phyloP scores from a whole-genome alignment of 495 filamentous ascomycete genomes.

The Podospora pseudoanserina region DNA sequence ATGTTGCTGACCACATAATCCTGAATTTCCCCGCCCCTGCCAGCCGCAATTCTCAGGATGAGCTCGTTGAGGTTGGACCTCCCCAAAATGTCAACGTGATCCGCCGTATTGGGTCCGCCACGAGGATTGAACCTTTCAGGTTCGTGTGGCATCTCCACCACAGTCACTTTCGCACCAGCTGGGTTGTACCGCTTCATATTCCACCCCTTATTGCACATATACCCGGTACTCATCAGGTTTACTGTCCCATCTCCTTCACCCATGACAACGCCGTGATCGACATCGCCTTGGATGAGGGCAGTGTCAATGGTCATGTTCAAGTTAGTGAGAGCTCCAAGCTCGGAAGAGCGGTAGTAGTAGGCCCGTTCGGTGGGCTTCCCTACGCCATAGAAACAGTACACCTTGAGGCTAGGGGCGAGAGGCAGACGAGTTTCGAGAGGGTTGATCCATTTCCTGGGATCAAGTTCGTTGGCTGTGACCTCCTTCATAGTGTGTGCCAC shows the following conservation, averaged over 20 bases:
- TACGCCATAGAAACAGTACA: slow-evolving; percentile 96
- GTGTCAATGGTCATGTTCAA: slow-evolving; percentile 93
- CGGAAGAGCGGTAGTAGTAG: slow-evolving; percentile 83
- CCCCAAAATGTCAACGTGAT: slow-evolving; percentile 96
- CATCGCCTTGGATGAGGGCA: slow-evolving; percentile 56
- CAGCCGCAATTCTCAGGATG: slow-evolving; percentile 84
- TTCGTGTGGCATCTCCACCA: slow-evolving; percentile 94
- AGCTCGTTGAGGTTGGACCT: slow-evolving; percentile 85
- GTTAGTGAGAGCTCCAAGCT: slow-evolving; percentile 55
- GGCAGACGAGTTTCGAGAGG: slow-evolving; percentile 88
- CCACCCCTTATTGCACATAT: slow-evolving; percentile 97
- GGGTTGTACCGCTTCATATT: slow-evolving; percentile 91
- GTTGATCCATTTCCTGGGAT: slow-evolving; percentile 88
- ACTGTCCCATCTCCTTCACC: slow-evolving; percentile 97
- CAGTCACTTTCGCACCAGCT: slow-evolving; percentile 71
- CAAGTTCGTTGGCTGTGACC: slow-evolving; percentile 81
- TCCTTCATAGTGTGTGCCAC: slow-evolving; percentile 76
- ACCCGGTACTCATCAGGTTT: slow-evolving; percentile 79
- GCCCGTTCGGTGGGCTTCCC: slow-evolving; percentile 86
- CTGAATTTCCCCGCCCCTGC: slow-evolving; percentile 73
- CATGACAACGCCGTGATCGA: slow-evolving; percentile 85
- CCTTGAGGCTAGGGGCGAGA: slow-evolving; percentile 83
- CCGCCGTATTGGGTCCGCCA: slow-evolving; percentile 92
- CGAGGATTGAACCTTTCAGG: slow-evolving; percentile 87
- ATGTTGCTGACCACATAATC: slow-evolving; percentile 79